Conservation (phyloP, 2,329 filamentous ascomycete genomes). For the Fusarium foetens region DNA sequence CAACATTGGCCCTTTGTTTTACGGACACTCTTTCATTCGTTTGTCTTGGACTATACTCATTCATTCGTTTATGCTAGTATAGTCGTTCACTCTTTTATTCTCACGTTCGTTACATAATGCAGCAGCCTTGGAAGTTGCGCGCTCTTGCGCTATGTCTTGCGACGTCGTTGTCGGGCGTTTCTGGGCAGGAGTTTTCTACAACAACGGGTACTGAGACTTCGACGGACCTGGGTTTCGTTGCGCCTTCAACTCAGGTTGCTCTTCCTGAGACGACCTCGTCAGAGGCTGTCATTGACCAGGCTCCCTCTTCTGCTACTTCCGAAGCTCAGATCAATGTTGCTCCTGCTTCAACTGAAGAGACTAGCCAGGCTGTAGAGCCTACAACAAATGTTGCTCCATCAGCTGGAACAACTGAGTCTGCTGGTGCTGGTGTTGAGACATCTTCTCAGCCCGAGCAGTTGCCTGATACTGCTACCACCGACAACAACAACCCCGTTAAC, state of each 20-base stretch:
- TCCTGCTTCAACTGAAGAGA: not conserved
- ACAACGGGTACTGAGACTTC: not conserved
- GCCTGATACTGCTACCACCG: not conserved
- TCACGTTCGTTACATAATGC: not conserved
- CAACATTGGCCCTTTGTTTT: not conserved
- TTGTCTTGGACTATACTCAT: not conserved
- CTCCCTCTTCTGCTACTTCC: not conserved
- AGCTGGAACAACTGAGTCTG: not conserved
- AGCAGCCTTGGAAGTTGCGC: conserved; percentile 7
- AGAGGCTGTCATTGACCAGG: not conserved
- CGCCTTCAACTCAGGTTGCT: not conserved
- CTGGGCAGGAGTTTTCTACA: not conserved
- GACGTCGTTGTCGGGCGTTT: not conserved
- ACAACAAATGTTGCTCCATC: not conserved
- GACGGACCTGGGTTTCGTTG: fast-evolving
- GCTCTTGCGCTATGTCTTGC: conserved; percentile 12
- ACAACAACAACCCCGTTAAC: not conserved
- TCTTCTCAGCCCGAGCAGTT: not conserved
- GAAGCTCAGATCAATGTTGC: not conserved
- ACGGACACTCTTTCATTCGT: not conserved
- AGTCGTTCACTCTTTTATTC: not conserved
- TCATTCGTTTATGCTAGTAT: not conserved
- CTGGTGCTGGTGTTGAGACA: not conserved
- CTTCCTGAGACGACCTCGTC: not conserved
- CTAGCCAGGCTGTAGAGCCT: not conserved